Evolutionary conservation across 169 alveolate species (phyloP).

Genomic region (Theileria sp.): DNA sequence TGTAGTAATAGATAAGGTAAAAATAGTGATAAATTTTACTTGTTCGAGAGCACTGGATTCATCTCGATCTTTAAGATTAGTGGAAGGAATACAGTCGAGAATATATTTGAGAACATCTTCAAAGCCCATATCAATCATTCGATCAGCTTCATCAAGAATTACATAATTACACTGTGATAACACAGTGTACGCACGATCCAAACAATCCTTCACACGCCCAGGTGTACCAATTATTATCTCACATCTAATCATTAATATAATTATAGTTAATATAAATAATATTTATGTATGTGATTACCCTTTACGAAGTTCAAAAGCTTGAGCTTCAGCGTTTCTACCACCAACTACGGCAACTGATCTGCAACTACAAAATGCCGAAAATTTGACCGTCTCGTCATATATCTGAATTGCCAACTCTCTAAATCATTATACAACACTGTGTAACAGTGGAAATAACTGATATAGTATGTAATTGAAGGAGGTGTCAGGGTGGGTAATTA

Average conservation of each 20-base stretch:
- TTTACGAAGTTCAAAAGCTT: slow-evolving; percentile 87
- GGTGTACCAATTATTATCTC: slow-evolving; percentile 97
- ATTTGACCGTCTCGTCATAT: slow-evolving; percentile 87
- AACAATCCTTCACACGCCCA: slow-evolving; percentile 94
- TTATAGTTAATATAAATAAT: no score
- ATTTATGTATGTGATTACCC: slow-evolving; percentile 82
- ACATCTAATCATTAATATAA: slow-evolving; percentile 67
- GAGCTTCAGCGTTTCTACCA: slow-evolving; percentile 91
- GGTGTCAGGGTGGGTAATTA: no score
- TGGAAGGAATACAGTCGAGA: slow-evolving; percentile 85
- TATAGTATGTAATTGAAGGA: no score
- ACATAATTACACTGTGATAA: slow-evolving; percentile 91
- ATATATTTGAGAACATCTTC: slow-evolving; percentile 92
- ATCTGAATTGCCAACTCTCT: slow-evolving; percentile 93
- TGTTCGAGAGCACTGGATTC: slow-evolving; percentile 82
- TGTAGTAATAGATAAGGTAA: no score
- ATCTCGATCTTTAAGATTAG: slow-evolving; percentile 82
- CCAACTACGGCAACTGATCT: slow-evolving; percentile 94
- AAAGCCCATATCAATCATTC: slow-evolving; percentile 96
- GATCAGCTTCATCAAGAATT: slow-evolving; percentile 97
- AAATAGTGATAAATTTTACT: slow-evolving; percentile 22
- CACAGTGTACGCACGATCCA: slow-evolving; percentile 88
- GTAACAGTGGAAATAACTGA: no score
- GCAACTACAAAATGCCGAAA: slow-evolving; percentile 79
- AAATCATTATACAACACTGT: slow-evolving; percentile 5